Evolutionary conservation across 805 yeast species (phyloP), one percentile per base, ranked within the genome.

Genomic region (Blastobotrys parvus): DNA sequence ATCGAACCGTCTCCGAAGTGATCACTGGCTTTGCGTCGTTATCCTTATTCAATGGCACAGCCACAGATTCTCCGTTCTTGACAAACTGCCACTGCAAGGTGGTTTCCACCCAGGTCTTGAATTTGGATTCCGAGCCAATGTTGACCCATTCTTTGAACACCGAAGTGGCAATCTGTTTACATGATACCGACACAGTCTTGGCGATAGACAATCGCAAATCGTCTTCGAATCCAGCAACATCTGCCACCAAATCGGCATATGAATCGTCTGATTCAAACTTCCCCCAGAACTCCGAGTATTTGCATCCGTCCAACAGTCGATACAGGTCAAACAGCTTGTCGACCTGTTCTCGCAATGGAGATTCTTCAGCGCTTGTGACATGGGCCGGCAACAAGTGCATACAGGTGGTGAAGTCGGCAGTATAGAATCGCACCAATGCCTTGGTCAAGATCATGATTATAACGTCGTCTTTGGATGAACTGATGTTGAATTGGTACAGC

Each of bases 351-450:
- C 57, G 46, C 35, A 60, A 41, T 1, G 50, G 53, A 2, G 51
- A 43, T 11, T 42, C 44, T 25, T 56, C 57, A 13, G 51, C 41
- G 3, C 55, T 29, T 32, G 64, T 52, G 5, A 65, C 64, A 30
- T 62, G 59, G 10, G 71, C 56, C 17, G 76, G 75, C 38, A 71
- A 59, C 22, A 71, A 57, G 46, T 72, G 75, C 38, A 72, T 57
- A 42, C 65, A 68, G 31, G 70, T 54, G 30, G 67, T 52, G 57
- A 72, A 71, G 49, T 71, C 76, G 35, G 64, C 56, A 35, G 67
- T 59, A 43, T 59, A 58, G 51, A 68, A 72, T 35, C 62, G 61
- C 41, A 65, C 56, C 39, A 71, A 56, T 5, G 74, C 71, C 48
- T 68, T 64, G 38, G 67, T 49, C 20, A 71, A 61, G 25, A 66